Evolutionary conservation across 2,329 filamentous ascomycete species (phyloP), one percentile per base, ranked within the genome.

Genomic region (Parascedosporium putredinis): DNA sequence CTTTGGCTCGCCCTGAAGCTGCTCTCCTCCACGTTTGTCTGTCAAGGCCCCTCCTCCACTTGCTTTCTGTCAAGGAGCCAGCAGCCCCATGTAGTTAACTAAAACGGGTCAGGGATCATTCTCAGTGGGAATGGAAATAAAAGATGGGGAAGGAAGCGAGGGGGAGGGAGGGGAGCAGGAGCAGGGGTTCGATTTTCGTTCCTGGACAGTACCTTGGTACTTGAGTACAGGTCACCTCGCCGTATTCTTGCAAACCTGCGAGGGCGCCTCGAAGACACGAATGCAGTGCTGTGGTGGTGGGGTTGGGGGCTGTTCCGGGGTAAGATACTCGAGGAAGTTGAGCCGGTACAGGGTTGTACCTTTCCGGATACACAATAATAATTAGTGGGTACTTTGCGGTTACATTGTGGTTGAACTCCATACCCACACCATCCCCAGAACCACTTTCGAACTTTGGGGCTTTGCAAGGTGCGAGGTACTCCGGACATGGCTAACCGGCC

Each of bases 361-460:
- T 20, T 5, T 20, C 20, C 10, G 12, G 38, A 42, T 42, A 42
- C 38, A 10, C 16, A 10, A 10, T 20, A 20, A 2, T 20, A 16
- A 18, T 42, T 42, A 20, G 38, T 20, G 38, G 38, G 38, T 42
- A 42, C 38, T 20, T 42, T 42, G 16, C 5, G 20, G 38, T 42
- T 42, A 42, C 38, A 42, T 42, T 20, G 38, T 20, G 38, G 38
- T 20, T 23, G 38, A 42, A 42, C 38, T 7, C 20, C 38, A 18
- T 42, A 42, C 38, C 38, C 38, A 42, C 38, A 42, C 38, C 38
- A 42, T n/a, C 38, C 38, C 38, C 38, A 42, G 38, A 42, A 42
- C 20, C 20, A 42, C 18, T 20, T 20, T 20, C n/a, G 27, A 31
- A n/a, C n/a, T n/a, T n/a, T n/a, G n/a, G n/a, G n/a, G n/a, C n/a